These are phyloP conservation scores for Spathaspora passalidarum DNA, from an alignment of 805 yeast species.

Conservation along the genomic window DNA sequence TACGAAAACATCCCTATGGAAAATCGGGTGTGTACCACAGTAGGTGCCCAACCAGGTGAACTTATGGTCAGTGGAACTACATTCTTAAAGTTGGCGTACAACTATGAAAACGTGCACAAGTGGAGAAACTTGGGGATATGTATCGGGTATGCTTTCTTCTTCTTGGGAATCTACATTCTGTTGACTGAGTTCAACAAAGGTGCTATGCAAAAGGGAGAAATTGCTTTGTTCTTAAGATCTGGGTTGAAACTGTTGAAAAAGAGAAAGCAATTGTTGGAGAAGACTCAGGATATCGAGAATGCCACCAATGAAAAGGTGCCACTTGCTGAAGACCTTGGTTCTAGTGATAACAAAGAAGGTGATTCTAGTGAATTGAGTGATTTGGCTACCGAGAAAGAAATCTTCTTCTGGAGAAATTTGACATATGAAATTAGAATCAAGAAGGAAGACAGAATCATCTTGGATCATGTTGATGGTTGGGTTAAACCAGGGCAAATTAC, in stretches of 20 bases:
- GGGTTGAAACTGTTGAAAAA: slow-evolving; percentile 27
- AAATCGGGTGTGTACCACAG: slow-evolving; percentile 54
- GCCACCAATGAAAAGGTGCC: slow-evolving; percentile 22
- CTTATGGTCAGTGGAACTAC: slow-evolving; percentile 54
- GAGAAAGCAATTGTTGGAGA: slow-evolving; percentile 16
- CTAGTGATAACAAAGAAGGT: not conserved
- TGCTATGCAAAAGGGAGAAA: slow-evolving; percentile 43
- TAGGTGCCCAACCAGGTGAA: slow-evolving; percentile 59
- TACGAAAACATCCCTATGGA: slow-evolving; percentile 38
- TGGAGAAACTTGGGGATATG: slow-evolving; percentile 82
- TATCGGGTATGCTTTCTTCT: slow-evolving; percentile 49
- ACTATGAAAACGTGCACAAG: slow-evolving; percentile 53
- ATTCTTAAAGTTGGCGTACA: slow-evolving; percentile 48
- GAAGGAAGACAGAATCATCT: slow-evolving; percentile 30
- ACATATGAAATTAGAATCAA: slow-evolving; percentile 33
- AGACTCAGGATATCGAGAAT: slow-evolving; percentile 10
- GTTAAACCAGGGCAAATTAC: slow-evolving; percentile 80
- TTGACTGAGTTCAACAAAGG: slow-evolving; percentile 37
- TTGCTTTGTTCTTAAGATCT: slow-evolving; percentile 23
- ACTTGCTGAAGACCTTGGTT: slow-evolving; percentile 23
- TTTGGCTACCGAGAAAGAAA: not conserved
- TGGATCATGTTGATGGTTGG: slow-evolving; percentile 53
- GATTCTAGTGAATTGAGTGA: slow-evolving; percentile 6
- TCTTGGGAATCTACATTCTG: slow-evolving; percentile 30
- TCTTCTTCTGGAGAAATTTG: slow-evolving; percentile 36